Percentiles rank a stretch among this genome's conserved stretches.
Evolutionary conservation across 164 flowering plant genomes (phyloP).

Genomic region (Stephania japonica): DNA sequence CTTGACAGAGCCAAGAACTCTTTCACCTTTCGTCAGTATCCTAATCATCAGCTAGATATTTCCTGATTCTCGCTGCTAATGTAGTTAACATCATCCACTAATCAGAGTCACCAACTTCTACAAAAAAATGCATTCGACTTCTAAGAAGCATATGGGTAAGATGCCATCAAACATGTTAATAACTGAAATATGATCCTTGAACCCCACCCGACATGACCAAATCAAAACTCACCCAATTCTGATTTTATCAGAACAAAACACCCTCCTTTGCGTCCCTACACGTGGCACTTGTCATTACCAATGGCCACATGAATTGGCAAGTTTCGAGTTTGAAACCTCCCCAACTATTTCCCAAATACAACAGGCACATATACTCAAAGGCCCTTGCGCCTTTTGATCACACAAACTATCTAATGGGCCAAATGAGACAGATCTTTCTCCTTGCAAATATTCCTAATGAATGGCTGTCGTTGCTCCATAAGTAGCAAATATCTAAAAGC

Average conservation of each 20-base stretch:
- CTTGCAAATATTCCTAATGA: too few species aligned
- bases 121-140: background rate
- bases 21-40: background rate
- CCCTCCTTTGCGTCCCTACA: background rate
- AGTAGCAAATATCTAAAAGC: too few species aligned
- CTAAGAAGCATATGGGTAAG: background rate
- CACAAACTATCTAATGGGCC: too few species aligned
- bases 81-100: background rate
- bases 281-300: too few species aligned
- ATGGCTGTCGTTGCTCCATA: too few species aligned
- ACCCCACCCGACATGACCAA: background rate
- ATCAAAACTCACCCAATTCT: background rate
- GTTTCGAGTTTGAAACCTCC: too few species aligned
- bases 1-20: background rate
- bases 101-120: background rate
- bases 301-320: too few species aligned
- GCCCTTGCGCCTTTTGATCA: too few species aligned
- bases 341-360: too few species aligned
- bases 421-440: too few species aligned
- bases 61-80: background rate
- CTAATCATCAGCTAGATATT: background rate
- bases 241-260: background rate
- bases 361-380: too few species aligned
- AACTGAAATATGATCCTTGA: background rate
- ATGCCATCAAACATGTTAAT: too few species aligned